Percentiles rank a stretch among this genome's conserved stretches.
These are phyloP conservation scores for Alternaria novae-zelandiae DNA, from an alignment of 2,329 filamentous ascomycete species.

Conservation along the genomic window DNA sequence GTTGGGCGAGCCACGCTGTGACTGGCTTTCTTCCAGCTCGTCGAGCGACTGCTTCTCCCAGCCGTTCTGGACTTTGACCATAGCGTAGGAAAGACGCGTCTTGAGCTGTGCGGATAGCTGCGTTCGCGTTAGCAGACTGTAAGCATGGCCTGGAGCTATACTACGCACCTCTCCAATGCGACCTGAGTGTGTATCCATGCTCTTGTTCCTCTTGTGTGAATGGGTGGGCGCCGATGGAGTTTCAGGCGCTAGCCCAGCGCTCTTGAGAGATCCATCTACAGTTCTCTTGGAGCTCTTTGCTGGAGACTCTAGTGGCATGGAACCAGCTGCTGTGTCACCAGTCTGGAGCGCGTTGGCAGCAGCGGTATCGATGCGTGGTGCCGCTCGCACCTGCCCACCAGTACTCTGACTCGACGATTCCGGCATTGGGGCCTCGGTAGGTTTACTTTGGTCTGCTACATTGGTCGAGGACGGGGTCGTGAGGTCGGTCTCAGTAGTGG, in stretches of 20 bases:
- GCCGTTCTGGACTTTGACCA: conserved; percentile 87
- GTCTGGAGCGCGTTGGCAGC: conserved; percentile 34
- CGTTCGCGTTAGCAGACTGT: conserved; percentile 32
- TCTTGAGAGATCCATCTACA: conserved; percentile 73
- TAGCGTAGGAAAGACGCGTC: conserved; percentile 87
- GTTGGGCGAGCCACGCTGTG: conserved; percentile 70
- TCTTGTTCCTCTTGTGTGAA: conserved; percentile 74
- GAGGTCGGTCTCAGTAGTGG: conserved; percentile 12
- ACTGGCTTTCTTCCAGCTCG: conserved; percentile 77
- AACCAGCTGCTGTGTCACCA: conserved; percentile 46
- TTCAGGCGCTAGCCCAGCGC: conserved; percentile 28
- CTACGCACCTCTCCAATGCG: conserved; percentile 77
- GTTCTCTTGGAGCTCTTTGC: conserved; percentile 71
- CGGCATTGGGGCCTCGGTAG: conserved; percentile 21
- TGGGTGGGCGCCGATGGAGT: conserved; percentile 24
- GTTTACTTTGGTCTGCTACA: conserved; percentile 54
- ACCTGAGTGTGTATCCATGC: conserved; percentile 69
- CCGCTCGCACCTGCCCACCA: conserved; percentile 38
- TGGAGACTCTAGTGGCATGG: conserved; percentile 51
- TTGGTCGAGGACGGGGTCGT: conserved; percentile 35
- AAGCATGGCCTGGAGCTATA: conserved; percentile 5
- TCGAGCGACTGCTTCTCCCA: conserved; percentile 82
- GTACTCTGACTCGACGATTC: conserved; percentile 60
- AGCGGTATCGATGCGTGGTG: conserved; percentile 32
- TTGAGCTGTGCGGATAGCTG: conserved; percentile 80